Base-by-base conservation (phyloP, 202 grass and related monocot genomes). In the Eragrostis tef region DNA sequence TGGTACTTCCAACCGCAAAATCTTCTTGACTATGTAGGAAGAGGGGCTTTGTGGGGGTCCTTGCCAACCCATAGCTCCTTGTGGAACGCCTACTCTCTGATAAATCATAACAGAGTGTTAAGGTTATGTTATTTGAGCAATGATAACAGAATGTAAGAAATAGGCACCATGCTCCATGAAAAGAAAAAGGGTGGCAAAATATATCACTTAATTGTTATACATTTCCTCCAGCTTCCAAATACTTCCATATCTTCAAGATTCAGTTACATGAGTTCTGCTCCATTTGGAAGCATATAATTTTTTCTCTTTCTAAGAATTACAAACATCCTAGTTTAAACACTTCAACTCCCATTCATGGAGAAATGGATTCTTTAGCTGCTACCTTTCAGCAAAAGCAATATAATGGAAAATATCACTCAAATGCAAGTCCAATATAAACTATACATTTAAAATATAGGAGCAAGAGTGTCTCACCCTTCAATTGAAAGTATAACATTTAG, bases 11-110 rank as follows among this genome's bases (percentile, higher is more conserved):
- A 94, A 86, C 20, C 92, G 92, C 69, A 91, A 85, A 80, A 94
- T 91, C 90, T 94, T 94, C 86, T 94, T 94, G 49, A 94, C 81
- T 63, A 91, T 87, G 73, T 94, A 89, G 64, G 92, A 91, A 65
- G 79, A 71, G 60, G 86, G 89, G 69, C 92, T 94, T 79, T 90
- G 86, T 83, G 84, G 47, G 66, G 84, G 68, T 71, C 89, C 92
- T 89, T 91, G 92, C 86, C 92, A 94, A 74, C 89, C 77, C 68
- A 73, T 84, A 75, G 86, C 67, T 83, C 87, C 86, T 87, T 94
- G 89, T 44, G 77, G 79, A 77, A 89, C 86, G 64, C 86, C 84
- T 83, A 87, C 45, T 82, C 89, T 89, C 92, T 94, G 89, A 78
- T 66, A 41, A 87, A 86, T 46, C 0, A 72, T 45, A 91, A 42